Evolutionary conservation across 1,284 basidiomycete genomes (phyloP).

Genomic region (Entoloma clypeatum): DNA sequence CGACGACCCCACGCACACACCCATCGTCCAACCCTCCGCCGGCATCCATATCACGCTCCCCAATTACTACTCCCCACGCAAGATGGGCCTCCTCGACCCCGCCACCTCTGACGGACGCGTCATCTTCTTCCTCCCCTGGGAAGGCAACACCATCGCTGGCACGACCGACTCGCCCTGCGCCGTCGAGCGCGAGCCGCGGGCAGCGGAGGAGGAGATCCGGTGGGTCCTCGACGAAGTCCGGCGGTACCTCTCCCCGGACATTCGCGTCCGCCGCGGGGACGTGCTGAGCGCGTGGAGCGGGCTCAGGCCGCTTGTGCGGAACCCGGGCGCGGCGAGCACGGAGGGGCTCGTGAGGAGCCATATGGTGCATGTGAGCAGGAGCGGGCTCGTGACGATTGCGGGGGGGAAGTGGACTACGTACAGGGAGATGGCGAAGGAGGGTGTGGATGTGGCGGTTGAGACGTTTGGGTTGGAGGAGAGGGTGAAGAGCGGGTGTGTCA

Average conservation of each 20-base stretch:
- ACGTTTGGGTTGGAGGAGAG: slow-evolving; percentile 64
- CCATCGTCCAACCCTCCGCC: slow-evolving; percentile 90
- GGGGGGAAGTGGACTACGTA: slow-evolving; percentile 99
- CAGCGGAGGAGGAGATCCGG: slow-evolving; percentile 91
- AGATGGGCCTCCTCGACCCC: slow-evolving; percentile 95
- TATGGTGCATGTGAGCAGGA: slow-evolving; percentile 83
- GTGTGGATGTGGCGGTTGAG: slow-evolving; percentile 85
- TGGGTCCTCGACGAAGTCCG: slow-evolving; percentile 95
- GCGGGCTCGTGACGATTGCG: slow-evolving; percentile 90
- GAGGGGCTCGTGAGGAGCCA: slow-evolving; percentile 93
- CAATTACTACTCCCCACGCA: slow-evolving; percentile 93
- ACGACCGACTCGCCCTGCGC: slow-evolving; percentile 88
- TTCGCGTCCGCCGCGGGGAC: slow-evolving; percentile 93
- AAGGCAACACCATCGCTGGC: slow-evolving; percentile 96
- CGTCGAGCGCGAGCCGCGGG: slow-evolving; percentile 79
- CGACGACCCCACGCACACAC: slow-evolving; percentile 77
- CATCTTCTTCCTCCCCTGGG: slow-evolving; percentile 99
- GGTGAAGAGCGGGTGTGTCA: slow-evolving; percentile 69
- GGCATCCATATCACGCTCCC: slow-evolving; percentile 97
- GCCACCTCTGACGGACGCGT: slow-evolving; percentile 95
- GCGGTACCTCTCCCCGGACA: slow-evolving; percentile 87
- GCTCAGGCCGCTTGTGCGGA: slow-evolving; percentile 84
- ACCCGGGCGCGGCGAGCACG: slow-evolving; percentile 78
- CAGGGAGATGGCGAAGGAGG: slow-evolving; percentile 94
- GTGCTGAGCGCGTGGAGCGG: slow-evolving; percentile 97